Evolutionary conservation across 768 basidiomycete species (phyloP).

Genomic region (Suillus spraguei): DNA sequence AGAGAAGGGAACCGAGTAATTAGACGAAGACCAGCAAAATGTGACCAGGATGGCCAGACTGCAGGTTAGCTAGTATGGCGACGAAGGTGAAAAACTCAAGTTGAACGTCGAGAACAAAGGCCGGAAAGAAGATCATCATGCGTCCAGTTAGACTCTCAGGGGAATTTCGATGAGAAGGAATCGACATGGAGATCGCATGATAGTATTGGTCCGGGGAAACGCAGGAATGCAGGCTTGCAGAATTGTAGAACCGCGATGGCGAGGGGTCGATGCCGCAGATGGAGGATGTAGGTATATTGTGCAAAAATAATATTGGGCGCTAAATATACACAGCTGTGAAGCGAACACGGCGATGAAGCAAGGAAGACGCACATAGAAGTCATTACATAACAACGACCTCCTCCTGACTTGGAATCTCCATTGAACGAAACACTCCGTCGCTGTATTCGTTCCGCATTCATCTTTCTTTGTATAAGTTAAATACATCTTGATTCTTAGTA

Average conservation of each 20-base stretch:
- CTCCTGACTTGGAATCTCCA: no score
- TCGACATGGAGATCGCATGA: no score
- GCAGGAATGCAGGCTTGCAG: not conserved
- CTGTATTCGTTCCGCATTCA: not conserved
- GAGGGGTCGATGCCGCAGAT: not conserved
- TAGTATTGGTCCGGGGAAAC: not conserved
- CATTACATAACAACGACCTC: no score
- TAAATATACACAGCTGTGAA: not conserved
- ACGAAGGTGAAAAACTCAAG: no score
- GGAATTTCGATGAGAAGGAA: no score
- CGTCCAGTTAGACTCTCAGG: no score
- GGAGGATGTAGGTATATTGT: not conserved
- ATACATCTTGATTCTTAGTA: not conserved
- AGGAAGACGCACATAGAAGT: no score
- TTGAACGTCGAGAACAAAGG: no score
- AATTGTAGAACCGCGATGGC: not conserved
- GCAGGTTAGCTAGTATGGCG: no score
- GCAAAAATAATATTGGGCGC: not conserved
- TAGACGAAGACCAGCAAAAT: not conserved
- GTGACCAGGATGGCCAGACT: no score
- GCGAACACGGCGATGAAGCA: not conserved
- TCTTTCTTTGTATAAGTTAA: not conserved
- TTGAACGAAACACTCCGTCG: not conserved
- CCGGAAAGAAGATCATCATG: no score
- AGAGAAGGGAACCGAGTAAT: not conserved